phyloP scores from a whole-genome alignment of 2,329 filamentous ascomycete species.

The Calonectria montana region DNA sequence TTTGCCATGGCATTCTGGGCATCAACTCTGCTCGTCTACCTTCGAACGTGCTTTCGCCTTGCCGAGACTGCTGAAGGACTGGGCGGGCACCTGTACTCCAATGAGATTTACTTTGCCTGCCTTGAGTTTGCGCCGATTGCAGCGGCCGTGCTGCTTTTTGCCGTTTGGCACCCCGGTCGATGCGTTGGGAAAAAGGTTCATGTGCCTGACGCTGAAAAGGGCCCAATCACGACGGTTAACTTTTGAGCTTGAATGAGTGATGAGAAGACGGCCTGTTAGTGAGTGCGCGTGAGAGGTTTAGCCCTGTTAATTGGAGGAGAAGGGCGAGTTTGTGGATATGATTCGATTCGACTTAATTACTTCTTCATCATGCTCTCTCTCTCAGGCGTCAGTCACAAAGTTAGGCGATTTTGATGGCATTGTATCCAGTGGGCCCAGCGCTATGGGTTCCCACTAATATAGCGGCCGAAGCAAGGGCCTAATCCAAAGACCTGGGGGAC shows the following conservation, averaged over 20 bases:
- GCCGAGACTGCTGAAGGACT: slow-evolving; percentile 65
- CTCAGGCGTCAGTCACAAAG: not conserved
- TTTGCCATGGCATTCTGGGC: slow-evolving; percentile 57
- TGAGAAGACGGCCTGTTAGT: not conserved
- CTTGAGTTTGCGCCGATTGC: slow-evolving; percentile 67
- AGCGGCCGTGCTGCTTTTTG: slow-evolving; percentile 58
- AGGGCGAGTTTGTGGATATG: not conserved
- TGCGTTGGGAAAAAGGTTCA: slow-evolving; percentile 43
- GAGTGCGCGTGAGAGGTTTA: not conserved
- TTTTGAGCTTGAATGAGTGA: slow-evolving; percentile 25
- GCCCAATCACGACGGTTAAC: slow-evolving; percentile 10
- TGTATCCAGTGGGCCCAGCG: not conserved
- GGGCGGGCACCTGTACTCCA: slow-evolving; percentile 55
- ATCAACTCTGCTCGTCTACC: slow-evolving; percentile 61
- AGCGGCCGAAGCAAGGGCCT: not conserved
- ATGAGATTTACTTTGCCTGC: slow-evolving; percentile 65
- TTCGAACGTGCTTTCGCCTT: slow-evolving; percentile 66
- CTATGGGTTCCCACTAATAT: not conserved
- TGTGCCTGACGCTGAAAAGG: slow-evolving; percentile 33
- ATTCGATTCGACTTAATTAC: not conserved
- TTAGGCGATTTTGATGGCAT: not conserved
- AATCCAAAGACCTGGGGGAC: not conserved
- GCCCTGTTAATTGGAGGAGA: not conserved
- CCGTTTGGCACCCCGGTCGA: slow-evolving; percentile 45
- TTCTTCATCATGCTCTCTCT: not conserved